Evolutionary conservation across 75 land plant species (phyloP).

Genomic region (Adiantum capillusveneris): DNA sequence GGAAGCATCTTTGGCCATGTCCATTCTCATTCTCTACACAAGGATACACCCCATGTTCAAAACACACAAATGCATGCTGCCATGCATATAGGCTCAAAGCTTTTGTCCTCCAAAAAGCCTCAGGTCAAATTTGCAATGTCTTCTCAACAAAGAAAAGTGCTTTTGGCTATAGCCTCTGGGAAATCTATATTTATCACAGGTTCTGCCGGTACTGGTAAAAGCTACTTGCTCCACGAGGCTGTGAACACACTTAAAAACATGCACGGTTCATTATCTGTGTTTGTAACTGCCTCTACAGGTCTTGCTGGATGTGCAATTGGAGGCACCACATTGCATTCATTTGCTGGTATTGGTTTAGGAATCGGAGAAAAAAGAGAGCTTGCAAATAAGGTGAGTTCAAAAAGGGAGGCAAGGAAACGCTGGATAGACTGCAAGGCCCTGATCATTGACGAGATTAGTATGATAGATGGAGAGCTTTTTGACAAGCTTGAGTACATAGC

Average conservation of each 20-base stretch:
- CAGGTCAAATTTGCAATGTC: constrained; percentile 14
- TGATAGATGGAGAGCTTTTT: constrained; percentile 61
- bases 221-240: constrained; percentile 33
- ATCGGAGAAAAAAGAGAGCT: constrained; percentile 9
- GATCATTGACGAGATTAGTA: constrained; percentile 71
- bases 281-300: constrained; percentile 74
- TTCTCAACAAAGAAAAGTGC: constrained; percentile 28
- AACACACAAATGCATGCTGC: neutral
- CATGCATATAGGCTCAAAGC: neutral
- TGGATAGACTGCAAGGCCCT: constrained; percentile 55
- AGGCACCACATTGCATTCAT: constrained; percentile 66
- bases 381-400: constrained; percentile 10
- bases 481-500: constrained; percentile 57
- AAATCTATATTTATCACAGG: constrained; percentile 71
- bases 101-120: neutral
- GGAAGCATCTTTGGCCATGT: constrained; percentile 11
- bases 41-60: too few relatives aligned
- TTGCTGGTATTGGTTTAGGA: constrained; percentile 54
- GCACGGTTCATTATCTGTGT: constrained; percentile 33
- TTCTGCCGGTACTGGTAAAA: constrained; percentile 79
- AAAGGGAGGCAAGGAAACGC: constrained; percentile 16
- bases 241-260: constrained; percentile 22
- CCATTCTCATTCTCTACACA: too few relatives aligned
- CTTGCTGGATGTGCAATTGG: constrained; percentile 57
- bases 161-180: constrained; percentile 33